phyloP scores from a whole-genome alignment of 1,284 basidiomycete genomes.

The Heterobasidion irregulare region DNA sequence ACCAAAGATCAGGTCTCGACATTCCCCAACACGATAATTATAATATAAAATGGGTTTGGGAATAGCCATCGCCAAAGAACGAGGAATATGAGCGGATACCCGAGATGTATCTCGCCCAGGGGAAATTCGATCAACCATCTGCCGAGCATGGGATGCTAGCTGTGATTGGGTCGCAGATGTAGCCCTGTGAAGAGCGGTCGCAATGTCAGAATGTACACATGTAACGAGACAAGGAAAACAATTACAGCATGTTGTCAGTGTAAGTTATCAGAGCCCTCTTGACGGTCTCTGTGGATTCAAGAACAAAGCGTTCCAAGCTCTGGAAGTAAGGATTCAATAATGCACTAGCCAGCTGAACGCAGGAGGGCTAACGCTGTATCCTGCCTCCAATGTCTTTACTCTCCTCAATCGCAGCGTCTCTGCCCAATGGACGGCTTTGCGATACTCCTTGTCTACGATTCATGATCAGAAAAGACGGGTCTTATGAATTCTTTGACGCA shows the following conservation, averaged over 20 bases:
- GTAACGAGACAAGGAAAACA: neutral
- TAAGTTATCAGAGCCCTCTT: conserved; percentile 65
- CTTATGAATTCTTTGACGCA: conserved; percentile 23
- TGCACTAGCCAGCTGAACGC: neutral
- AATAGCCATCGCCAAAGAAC: conserved; percentile 49
- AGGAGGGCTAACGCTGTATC: conserved; percentile 49
- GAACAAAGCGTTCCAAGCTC: conserved; percentile 76
- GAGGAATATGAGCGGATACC: conserved; percentile 45
- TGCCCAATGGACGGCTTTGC: conserved; percentile 86
- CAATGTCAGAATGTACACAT: neutral
- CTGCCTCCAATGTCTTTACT: conserved; percentile 77
- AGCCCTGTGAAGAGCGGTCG: conserved; percentile 34
- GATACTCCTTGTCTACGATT: conserved; percentile 80
- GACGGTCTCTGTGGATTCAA: conserved; percentile 63
- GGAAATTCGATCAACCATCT: conserved; percentile 56
- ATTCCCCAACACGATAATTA: conserved; percentile 83
- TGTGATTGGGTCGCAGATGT: conserved; percentile 64
- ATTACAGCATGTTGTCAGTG: conserved; percentile 70
- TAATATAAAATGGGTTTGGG: conserved; percentile 67
- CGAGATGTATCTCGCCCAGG: conserved; percentile 62
- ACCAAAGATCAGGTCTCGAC: conserved; percentile 87
- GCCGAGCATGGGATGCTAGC: conserved; percentile 47
- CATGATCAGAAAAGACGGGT: neutral
- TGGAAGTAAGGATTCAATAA: conserved; percentile 19
- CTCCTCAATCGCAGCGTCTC: conserved; percentile 85